Evolutionary conservation across 73 alveolate species (phyloP), one percentile per base, ranked within the genome.

Genomic region (Tetrahymena thermophila): DNA sequence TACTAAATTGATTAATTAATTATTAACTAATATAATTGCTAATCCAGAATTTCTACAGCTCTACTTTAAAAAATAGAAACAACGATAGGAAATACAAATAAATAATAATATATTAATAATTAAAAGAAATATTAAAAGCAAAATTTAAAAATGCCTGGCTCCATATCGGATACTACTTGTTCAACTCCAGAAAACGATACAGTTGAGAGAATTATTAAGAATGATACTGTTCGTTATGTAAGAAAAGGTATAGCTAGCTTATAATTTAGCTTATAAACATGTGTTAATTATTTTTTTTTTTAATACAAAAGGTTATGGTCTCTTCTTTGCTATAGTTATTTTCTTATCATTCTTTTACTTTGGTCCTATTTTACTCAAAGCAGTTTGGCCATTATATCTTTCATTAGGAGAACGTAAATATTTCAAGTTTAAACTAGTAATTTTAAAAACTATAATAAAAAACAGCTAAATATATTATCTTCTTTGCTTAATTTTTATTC

Each of bases 281-380:
- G 15, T 2, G 28, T 5, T 50, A 50, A 19, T 2, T 7, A 71
- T 71, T 71, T 1, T 71, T 71, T 28, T 71, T 71, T 11, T 19
- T n/a, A 71, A 11, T 71, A 71, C 37, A 28, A 71, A 71, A 93
- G 95, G 95, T 11, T 93, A 93, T 43, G 95, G 95, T 4, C 95
- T 93, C 83, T 42, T 93, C 95, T 42, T 93, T n/a, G 95, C 95
- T 10, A 38, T 93, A 28, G 85, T 93, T n/a, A 42, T 93, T 38
- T 42, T 35, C 44, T 42, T 94, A 56, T 56, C 50, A 17, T 44
- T 31, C 96, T 95, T 93, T 94, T 43, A 34, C 37, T 93, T 44
- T 25, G 96, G 85, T 1, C 96, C 97, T 16, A 56, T 31, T 23
- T 71, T 71, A 31, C 37, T 94, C 14, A 35, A 94, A 11, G 89